Conservation (phyloP, 768 basidiomycete genomes). For the Suillus alpinus region DNA sequence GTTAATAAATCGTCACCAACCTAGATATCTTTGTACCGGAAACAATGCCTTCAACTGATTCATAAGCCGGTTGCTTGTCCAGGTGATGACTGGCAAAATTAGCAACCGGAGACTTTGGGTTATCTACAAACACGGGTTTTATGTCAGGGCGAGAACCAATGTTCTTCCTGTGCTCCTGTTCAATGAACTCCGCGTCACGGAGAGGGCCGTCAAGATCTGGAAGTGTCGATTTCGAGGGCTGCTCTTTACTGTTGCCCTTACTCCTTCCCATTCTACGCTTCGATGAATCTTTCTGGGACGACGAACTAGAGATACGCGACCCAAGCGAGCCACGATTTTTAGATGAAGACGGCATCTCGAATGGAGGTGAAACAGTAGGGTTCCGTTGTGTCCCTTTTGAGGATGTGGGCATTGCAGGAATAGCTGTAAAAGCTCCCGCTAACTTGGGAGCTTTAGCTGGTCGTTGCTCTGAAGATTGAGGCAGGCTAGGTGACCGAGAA, state of each 20-base stretch:
- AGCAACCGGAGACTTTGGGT: constrained; percentile 52
- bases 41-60: constrained; percentile 23
- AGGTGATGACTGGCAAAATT: constrained; percentile 33
- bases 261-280: constrained; percentile 1
- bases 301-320: constrained; percentile 1
- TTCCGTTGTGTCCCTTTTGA: constrained; percentile 13
- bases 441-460: constrained; percentile 18
- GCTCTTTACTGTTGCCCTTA: constrained; percentile 2
- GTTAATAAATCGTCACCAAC: not conserved
- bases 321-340: constrained; percentile 12
- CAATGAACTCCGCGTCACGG: constrained; percentile 34
- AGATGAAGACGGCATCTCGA: constrained; percentile 28
- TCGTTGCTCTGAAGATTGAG: constrained; percentile 8
- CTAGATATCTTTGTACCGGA: constrained; percentile 4
- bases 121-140: constrained; percentile 33
- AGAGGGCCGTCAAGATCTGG: constrained; percentile 31
- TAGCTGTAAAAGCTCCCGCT: not conserved
- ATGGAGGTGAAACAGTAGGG: constrained; percentile 17
- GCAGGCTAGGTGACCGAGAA: constrained; percentile 4
- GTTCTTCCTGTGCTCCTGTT: constrained; percentile 20
- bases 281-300: constrained; percentile 2
- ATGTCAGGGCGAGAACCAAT: constrained; percentile 12
- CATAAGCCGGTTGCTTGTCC: constrained; percentile 26
- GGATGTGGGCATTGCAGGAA: constrained; percentile 1
- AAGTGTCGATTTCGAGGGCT: not conserved